phyloP scores from a whole-genome alignment of 1,284 basidiomycete genomes.

The Tylopilus orsonianus region DNA sequence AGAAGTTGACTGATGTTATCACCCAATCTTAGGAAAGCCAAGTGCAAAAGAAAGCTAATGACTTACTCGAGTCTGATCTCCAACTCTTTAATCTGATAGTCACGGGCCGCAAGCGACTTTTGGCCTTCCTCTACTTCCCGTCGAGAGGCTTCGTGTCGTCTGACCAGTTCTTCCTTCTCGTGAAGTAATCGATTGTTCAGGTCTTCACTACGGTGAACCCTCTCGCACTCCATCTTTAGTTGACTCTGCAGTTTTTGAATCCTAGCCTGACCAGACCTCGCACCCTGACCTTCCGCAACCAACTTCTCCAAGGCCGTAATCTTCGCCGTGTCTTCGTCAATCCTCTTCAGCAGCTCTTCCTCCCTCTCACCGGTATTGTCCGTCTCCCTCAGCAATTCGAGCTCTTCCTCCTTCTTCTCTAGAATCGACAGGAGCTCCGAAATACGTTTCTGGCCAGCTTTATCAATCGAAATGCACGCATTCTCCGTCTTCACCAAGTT shows the following conservation, averaged over 20 bases:
- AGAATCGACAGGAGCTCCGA: constrained; percentile 43
- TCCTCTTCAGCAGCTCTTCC: constrained; percentile 54
- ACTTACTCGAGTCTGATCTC: constrained; percentile 25
- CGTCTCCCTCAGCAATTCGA: constrained; percentile 44
- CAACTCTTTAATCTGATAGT: constrained; percentile 24
- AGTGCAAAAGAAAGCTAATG: not conserved
- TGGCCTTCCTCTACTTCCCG: constrained; percentile 15
- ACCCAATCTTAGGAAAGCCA: constrained; percentile 2
- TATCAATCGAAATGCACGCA: constrained; percentile 56
- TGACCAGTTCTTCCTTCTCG: constrained; percentile 30
- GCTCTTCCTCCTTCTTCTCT: constrained; percentile 57
- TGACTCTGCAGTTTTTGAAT: constrained; percentile 42
- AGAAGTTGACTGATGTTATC: constrained; percentile 21
- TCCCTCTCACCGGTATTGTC: constrained; percentile 44
- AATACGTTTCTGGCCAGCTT: constrained; percentile 42
- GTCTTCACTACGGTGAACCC: constrained; percentile 38
- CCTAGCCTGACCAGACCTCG: constrained; percentile 39
- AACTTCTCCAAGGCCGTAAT: constrained; percentile 51
- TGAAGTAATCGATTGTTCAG: constrained; percentile 27
- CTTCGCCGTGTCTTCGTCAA: constrained; percentile 67
- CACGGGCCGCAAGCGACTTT: constrained; percentile 17
- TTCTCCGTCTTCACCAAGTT: constrained; percentile 57
- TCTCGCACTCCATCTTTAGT: constrained; percentile 44
- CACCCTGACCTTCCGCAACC: constrained; percentile 38
- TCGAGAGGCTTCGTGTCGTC: constrained; percentile 13